Evolutionary conservation across 1,284 basidiomycete species (phyloP).

Genomic region (Ustilago sp.): DNA sequence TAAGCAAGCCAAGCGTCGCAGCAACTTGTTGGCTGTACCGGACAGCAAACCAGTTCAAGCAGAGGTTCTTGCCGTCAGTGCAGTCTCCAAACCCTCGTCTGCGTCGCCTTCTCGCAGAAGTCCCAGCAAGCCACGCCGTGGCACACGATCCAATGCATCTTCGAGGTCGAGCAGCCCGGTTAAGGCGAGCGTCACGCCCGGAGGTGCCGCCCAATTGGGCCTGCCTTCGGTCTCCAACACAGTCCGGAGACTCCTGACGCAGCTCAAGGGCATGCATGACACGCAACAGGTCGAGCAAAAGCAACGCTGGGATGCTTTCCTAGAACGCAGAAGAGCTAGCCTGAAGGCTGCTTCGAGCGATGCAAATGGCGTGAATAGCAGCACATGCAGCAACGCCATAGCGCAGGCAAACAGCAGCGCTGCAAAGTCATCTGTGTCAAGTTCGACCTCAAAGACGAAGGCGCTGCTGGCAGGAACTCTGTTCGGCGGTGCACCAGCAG

Average conservation of each 20-base stretch:
- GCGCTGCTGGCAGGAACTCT: slow-evolving; percentile 25
- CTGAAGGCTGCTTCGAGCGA: slow-evolving; percentile 21
- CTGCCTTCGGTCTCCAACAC: slow-evolving; percentile 75
- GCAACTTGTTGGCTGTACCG: slow-evolving; percentile 44
- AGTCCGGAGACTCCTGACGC: slow-evolving; percentile 80
- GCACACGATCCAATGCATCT: slow-evolving; percentile 34
- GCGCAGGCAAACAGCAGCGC: slow-evolving; percentile 1
- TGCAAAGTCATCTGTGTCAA: slow-evolving; percentile 9
- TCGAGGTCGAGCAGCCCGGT: slow-evolving; percentile 49
- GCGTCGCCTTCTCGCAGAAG: slow-evolving; percentile 24
- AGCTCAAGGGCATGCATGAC: slow-evolving; percentile 88
- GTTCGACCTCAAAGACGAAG: slow-evolving; percentile 35
- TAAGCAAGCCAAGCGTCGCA: slow-evolving; percentile 31
- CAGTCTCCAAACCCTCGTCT: slow-evolving; percentile 38
- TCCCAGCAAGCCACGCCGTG: slow-evolving; percentile 20
- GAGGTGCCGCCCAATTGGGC: slow-evolving; percentile 1
- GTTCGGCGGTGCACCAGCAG: slow-evolving; percentile 27
- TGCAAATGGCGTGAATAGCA: slow-evolving; percentile 15
- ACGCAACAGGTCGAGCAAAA: slow-evolving; percentile 79
- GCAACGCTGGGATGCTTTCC: slow-evolving; percentile 88
- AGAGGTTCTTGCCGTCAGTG: slow-evolving; percentile 53
- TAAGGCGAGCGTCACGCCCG: slow-evolving; percentile 6
- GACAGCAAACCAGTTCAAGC: slow-evolving; percentile 69
- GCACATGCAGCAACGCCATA: slow-evolving; percentile 3
- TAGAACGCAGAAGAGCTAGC: slow-evolving; percentile 75